Base-by-base conservation (phyloP, 2,329 filamentous ascomycete species). In the Chaetomium strumarium region DNA sequence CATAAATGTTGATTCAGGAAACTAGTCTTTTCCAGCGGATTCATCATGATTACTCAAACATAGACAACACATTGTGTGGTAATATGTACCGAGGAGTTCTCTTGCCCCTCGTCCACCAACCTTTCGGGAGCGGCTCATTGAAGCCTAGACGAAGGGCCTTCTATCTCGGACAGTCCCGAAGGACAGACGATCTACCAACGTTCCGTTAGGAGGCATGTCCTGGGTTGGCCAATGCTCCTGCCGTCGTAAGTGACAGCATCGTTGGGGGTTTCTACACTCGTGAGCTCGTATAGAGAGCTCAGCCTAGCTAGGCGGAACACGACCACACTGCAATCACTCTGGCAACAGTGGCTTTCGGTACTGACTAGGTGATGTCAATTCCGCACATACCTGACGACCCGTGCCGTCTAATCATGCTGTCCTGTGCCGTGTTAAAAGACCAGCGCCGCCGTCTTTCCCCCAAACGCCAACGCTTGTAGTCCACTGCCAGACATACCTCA, bases 171-270 rank as follows among this genome's bases (percentile, higher is more conserved):
- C 43, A 58, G 55, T 62, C 60, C 58, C 24, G 53, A 58, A 59
- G 55, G 60, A 60, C 56, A 57, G 34, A 49, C 74, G 61, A 73
- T 87, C 75, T 90, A 67, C 86, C 85, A 88, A 86, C 83, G 85
- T 82, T 89, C 85, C 86, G 85, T 89, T 88, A 85, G 85, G 84
- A 76, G 73, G 77, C 79, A 75, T 72, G 77, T 81, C 79, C 80
- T 85, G 76, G 74, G 78, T 67, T 78, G 75, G 83, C 80, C 76
- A 72, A 72, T 79, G 82, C 75, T 78, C 85, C 79, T 85, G 85
- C 85, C 79, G 77, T 78, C 85, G 80, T 61, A 76, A 79, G 78
- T 60, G 82, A 81, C 78, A 83, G 84, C 85, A 87, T 83, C 85
- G 81, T 75, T 86, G 85, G 85, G 72, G 67, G 36, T n/a, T 51